Evolutionary conservation across 768 basidiomycete genomes (phyloP), one percentile per base, ranked within the genome.

Genomic region (Calvatia gigantea): DNA sequence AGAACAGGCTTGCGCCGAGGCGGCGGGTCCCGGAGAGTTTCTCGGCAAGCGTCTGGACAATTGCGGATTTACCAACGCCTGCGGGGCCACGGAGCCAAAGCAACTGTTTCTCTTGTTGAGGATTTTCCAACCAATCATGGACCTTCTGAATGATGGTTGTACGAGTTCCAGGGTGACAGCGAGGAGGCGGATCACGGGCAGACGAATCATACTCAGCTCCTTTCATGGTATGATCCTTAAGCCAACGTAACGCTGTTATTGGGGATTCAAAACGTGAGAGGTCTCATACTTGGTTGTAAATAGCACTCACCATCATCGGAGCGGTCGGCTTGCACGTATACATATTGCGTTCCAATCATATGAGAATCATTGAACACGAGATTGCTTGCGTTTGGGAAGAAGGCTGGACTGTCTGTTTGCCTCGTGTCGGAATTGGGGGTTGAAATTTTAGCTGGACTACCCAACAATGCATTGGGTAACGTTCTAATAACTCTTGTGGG

Each of bases 41-140:
- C 39, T 71, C 62, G 9, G 68, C 65, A 0, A 72, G 57, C 0
- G 69, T 68, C 39, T 71, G 71, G 14, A 63, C 61, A 8, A 74
- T 55, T 1, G 65, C 63, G 0, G 68, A 60, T 50, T 67, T 69
- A 0, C 69, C 69, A 0, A 61, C 57, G 0, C 67, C 66, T 15
- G 65, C 67, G 1, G 65, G 60, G 0, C 68, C 67, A 25, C 54
- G 43, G 0, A 69, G 50, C 65, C 63, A 66, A 5, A 64, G 28
- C 12, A 64, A 28, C 7, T 33, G 52, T 8, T 51, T 41, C 8
- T 49, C 27, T 25, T 32, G 21, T 12, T 51, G 25, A 8, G 14
- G 21, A 41, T 44, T 42, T 5, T 48, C 27, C 8, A 58, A 45
- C 62, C 62, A 62, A 11, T 51, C 35, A 28, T 25, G 11, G 25